Evolutionary conservation across 805 yeast genomes (phyloP).

Genomic region (Hanseniaspora vineae): DNA sequence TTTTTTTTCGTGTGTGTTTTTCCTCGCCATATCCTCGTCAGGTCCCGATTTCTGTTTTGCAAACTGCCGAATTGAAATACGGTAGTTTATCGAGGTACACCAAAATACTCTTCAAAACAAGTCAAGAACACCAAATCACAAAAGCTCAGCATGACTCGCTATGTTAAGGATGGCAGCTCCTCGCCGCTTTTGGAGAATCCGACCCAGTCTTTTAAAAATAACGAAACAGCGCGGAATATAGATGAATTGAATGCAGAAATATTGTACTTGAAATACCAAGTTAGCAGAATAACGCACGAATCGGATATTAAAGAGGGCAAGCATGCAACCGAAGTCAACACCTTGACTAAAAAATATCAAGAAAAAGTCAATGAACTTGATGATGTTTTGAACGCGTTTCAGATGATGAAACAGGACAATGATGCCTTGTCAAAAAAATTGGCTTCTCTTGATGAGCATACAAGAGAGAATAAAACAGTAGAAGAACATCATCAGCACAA

Average conservation of each 20-base stretch:
- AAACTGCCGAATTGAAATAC: too few species aligned
- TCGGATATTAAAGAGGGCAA: constrained; percentile 21
- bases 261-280: constrained; percentile 24
- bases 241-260: not conserved
- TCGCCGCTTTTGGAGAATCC: constrained; percentile 29
- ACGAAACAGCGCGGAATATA: constrained; percentile 4
- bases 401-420: constrained; percentile 12
- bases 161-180: constrained; percentile 17
- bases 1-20: too few species aligned
- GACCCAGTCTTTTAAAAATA: constrained; percentile 4
- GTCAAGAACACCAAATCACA: too few species aligned
- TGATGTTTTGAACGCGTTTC: constrained; percentile 17
- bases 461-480: too few species aligned
- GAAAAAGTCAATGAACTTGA: constrained; percentile 21
- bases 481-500: not conserved
- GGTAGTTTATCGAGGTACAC: too few species aligned
- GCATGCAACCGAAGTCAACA: constrained; percentile 12
- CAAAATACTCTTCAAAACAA: too few species aligned
- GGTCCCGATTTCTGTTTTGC: too few species aligned
- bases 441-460: too few species aligned
- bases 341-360: constrained; percentile 22
- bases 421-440: constrained; percentile 6
- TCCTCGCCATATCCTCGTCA: too few species aligned
- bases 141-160: not conserved
- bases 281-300: constrained; percentile 26